Conservation (phyloP, 208 protist species). For the Leishmania amazonensis region DNA sequence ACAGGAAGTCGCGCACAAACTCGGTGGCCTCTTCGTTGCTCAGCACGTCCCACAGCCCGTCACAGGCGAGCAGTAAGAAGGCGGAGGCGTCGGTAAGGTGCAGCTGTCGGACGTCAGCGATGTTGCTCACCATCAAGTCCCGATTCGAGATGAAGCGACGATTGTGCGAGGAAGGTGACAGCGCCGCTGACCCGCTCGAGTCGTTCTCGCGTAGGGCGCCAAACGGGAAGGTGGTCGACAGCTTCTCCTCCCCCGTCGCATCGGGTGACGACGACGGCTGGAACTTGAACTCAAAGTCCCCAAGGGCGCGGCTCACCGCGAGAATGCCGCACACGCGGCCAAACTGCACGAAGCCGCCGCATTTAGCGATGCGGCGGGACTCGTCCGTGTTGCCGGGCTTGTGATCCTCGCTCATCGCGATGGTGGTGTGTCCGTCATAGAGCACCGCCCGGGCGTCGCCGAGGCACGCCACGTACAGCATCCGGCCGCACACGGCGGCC, state of each 20-base stretch:
- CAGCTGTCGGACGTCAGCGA: slow-evolving; percentile 78
- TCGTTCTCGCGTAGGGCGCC: slow-evolving; percentile 13
- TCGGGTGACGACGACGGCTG: slow-evolving; percentile 31
- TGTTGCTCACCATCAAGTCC: slow-evolving; percentile 82
- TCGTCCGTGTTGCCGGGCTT: slow-evolving; percentile 83
- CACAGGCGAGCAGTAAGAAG: slow-evolving; percentile 84
- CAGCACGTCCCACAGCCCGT: slow-evolving; percentile 90
- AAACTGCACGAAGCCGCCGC: slow-evolving; percentile 91
- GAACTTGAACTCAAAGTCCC: slow-evolving; percentile 93
- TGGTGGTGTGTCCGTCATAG: slow-evolving; percentile 72
- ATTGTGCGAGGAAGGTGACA: slow-evolving; percentile 12
- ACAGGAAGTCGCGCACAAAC: slow-evolving; percentile 77
- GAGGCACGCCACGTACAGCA: slow-evolving; percentile 86
- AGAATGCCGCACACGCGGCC: slow-evolving; percentile 92
- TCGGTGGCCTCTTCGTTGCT: slow-evolving; percentile 84
- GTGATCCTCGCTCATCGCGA: slow-evolving; percentile 92
- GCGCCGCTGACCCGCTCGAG: background rate
- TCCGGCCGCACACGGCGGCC: slow-evolving; percentile 70
- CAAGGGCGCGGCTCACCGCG: slow-evolving; percentile 89
- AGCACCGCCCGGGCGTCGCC: slow-evolving; percentile 89
- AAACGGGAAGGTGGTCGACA: slow-evolving; percentile 26
- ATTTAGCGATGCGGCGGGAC: slow-evolving; percentile 70
- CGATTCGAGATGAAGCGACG: slow-evolving; percentile 34
- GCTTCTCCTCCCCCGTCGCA: slow-evolving; percentile 31
- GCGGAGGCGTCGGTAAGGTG: slow-evolving; percentile 71